phyloP scores from a whole-genome alignment of 495 filamentous ascomycete genomes.

The Tuber calosporum region DNA sequence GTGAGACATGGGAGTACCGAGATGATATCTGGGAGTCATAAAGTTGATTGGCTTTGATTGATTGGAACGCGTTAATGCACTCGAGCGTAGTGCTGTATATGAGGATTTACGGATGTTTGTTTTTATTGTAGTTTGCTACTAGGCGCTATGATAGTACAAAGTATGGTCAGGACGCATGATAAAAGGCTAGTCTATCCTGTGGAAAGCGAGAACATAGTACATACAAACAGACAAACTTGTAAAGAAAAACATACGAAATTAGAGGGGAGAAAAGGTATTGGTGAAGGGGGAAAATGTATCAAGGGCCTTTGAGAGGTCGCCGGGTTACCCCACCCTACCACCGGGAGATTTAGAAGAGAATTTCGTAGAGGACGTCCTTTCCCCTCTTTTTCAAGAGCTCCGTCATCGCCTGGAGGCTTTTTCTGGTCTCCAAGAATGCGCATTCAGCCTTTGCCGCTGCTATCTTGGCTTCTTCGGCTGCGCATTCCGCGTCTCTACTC shows the following conservation, averaged over 20 bases:
- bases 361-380: slow-evolving; percentile 4
- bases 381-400: slow-evolving; percentile 22
- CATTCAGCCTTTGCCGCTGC: slow-evolving; percentile 42
- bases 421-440: slow-evolving; percentile 38
- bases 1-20: neutral
- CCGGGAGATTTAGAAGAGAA: neutral
- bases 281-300: neutral
- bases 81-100: neutral
- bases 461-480: slow-evolving; percentile 43
- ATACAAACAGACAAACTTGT: neutral
- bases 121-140: neutral
- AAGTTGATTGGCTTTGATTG: neutral
- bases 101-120: neutral
- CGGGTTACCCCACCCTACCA: neutral
- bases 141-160: neutral
- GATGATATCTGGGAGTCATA: neutral
- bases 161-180: neutral
- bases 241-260: neutral
- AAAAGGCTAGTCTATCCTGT: neutral
- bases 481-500: slow-evolving; percentile 43
- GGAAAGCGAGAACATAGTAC: neutral
- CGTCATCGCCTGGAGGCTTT: slow-evolving; percentile 28
- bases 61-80: neutral
- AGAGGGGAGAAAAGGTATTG: neutral
- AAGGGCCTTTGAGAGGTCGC: neutral